Conservation (phyloP, 2,329 filamentous ascomycete species). For the Colletotrichum phormii region DNA sequence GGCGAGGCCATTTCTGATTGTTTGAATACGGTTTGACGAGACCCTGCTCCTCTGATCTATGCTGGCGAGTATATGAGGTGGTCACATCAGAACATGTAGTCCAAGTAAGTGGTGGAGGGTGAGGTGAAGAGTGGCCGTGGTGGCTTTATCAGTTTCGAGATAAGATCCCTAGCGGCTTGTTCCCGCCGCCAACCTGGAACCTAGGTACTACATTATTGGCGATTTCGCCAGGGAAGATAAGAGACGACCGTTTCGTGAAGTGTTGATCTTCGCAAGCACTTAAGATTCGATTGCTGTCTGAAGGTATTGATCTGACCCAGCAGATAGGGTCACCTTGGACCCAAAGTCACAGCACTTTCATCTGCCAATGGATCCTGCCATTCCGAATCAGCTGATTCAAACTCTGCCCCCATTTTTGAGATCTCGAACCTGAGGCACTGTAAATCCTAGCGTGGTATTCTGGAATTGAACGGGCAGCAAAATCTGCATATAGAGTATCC, state of each 20-base stretch:
- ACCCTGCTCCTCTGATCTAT: background rate
- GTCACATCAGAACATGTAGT: background rate
- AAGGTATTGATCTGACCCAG: background rate
- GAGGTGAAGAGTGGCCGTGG: background rate
- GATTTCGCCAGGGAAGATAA: background rate
- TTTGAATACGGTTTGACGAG: background rate
- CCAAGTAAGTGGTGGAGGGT: background rate
- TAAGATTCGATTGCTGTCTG: background rate
- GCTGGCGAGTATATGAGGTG: background rate
- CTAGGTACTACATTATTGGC: background rate
- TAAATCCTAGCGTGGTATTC: background rate
- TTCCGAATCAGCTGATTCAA: background rate
- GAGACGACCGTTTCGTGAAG: background rate
- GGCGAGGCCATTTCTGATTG: background rate
- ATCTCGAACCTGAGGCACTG: background rate
- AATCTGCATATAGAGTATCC: background rate
- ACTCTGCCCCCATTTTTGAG: background rate
- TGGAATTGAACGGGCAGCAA: background rate
- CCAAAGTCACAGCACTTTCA: background rate
- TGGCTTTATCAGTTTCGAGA: background rate
- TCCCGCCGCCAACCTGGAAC: background rate
- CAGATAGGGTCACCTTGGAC: background rate
- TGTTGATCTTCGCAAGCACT: background rate
- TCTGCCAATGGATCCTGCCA: background rate
- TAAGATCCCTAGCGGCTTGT: background rate